These are phyloP conservation scores for Funneliformis mosseae DNA, from an alignment of 192 early-diverging fungal species.

Conservation along the genomic window DNA sequence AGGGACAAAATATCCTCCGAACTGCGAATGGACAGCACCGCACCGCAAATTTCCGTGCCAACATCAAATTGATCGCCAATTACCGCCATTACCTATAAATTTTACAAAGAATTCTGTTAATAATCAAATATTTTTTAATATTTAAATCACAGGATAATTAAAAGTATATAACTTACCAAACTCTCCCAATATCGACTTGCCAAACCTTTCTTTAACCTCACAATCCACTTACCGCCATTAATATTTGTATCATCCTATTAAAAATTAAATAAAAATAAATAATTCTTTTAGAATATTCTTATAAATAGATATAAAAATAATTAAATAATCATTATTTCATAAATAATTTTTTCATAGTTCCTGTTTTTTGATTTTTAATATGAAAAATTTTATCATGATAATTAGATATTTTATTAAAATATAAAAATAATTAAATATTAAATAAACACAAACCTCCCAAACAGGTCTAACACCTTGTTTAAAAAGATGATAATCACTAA, in stretches of 20 bases:
- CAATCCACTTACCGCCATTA: conserved; percentile 95
- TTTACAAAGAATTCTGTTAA: background rate
- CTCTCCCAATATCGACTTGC: conserved; percentile 91
- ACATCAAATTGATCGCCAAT: conserved; percentile 92
- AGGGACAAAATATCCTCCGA: conserved; percentile 93
- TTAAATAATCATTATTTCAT: background rate
- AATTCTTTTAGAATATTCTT: background rate
- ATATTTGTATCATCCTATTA: conserved; percentile 72
- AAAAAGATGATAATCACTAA: conserved; percentile 93
- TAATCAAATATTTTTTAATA: background rate
- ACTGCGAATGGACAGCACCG: conserved; percentile 90
- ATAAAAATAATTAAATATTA: background rate
- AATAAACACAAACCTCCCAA: conserved; percentile 73
- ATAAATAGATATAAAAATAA: background rate
- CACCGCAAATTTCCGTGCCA: conserved; percentile 87
- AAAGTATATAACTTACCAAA: conserved; percentile 53
- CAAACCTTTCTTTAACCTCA: conserved; percentile 89
- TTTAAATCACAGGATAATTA: background rate
- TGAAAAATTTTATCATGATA: background rate
- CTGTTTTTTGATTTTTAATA: background rate
- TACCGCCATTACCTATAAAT: conserved; percentile 71
- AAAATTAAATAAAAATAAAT: background rate
- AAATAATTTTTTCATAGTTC: background rate
- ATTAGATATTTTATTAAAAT: background rate
- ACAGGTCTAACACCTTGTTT: conserved; percentile 89